Percentiles rank a stretch among this genome's conserved stretches.
Conservation (phyloP, 768 basidiomycete genomes). For the Punctularia strigosozonata region DNA sequence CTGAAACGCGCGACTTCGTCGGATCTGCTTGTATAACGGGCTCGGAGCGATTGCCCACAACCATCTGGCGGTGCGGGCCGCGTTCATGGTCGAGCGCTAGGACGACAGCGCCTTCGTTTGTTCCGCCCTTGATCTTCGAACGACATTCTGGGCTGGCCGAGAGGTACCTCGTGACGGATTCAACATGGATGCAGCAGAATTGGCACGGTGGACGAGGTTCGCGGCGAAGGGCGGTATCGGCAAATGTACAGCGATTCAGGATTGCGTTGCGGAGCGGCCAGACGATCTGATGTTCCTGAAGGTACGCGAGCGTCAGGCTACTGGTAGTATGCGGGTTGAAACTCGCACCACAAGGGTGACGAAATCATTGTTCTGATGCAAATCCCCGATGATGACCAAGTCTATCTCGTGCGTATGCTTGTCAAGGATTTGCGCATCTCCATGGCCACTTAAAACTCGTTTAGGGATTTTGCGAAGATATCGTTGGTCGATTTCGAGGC, state of each 20-base stretch:
- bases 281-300: slow-evolving; percentile 85
- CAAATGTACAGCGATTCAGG: slow-evolving; percentile 57
- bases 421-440: neutral
- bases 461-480: slow-evolving; percentile 81
- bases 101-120: too few relatives aligned
- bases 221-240: slow-evolving; percentile 82
- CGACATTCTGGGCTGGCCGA: too few relatives aligned
- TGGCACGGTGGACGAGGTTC: slow-evolving; percentile 76
- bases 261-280: slow-evolving; percentile 62
- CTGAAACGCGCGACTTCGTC: too few relatives aligned
- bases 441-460: neutral
- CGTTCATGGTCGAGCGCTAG: too few relatives aligned
- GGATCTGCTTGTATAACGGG: too few relatives aligned
- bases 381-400: slow-evolving; percentile 35
- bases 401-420: slow-evolving; percentile 53
- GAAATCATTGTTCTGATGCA: slow-evolving; percentile 73
- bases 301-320: slow-evolving; percentile 27
- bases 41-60: too few relatives aligned
- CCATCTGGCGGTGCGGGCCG: too few relatives aligned
- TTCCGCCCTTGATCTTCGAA: too few relatives aligned
- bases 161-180: too few relatives aligned
- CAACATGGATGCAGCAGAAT: slow-evolving; percentile 64
- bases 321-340: neutral
- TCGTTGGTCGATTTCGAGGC: slow-evolving; percentile 65
- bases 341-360: slow-evolving; percentile 41